These are phyloP conservation scores for Cryptococcus sp. DNA, from an alignment of 1,284 basidiomycete species.

Conservation along the genomic window DNA sequence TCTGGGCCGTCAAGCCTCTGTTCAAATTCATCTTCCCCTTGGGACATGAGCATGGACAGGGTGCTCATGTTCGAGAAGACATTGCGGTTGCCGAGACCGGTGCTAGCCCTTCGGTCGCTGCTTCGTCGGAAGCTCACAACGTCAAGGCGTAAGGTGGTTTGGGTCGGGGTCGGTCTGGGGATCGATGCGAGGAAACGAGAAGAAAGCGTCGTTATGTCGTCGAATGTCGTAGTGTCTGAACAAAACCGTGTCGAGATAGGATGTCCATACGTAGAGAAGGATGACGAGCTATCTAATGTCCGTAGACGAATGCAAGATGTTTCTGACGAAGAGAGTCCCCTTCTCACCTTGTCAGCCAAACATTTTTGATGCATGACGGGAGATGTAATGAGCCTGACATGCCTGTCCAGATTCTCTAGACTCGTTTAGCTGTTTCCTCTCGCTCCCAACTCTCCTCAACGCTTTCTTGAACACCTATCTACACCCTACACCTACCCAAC, in stretches of 20 bases:
- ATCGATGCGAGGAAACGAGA: too few relatives aligned
- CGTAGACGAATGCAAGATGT: too few relatives aligned
- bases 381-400: background rate
- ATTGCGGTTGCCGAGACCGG: slow-evolving; percentile 2
- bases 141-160: background rate
- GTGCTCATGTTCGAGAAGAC: slow-evolving; percentile 13
- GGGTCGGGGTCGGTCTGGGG: too few relatives aligned
- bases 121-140: background rate
- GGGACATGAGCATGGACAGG: slow-evolving; percentile 18
- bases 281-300: too few relatives aligned
- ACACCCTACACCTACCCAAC: background rate
- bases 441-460: background rate
- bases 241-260: too few relatives aligned
- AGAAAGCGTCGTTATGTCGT: too few relatives aligned
- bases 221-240: too few relatives aligned
- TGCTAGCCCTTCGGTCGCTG: background rate
- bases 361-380: too few relatives aligned
- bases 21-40: slow-evolving; percentile 27
- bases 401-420: background rate
- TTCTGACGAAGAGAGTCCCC: too few relatives aligned
- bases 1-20: slow-evolving; percentile 28
- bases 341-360: too few relatives aligned
- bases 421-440: background rate
- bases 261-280: too few relatives aligned
- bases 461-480: background rate